Conservation (phyloP, 495 filamentous ascomycete genomes). For the Neurospora sp. region DNA sequence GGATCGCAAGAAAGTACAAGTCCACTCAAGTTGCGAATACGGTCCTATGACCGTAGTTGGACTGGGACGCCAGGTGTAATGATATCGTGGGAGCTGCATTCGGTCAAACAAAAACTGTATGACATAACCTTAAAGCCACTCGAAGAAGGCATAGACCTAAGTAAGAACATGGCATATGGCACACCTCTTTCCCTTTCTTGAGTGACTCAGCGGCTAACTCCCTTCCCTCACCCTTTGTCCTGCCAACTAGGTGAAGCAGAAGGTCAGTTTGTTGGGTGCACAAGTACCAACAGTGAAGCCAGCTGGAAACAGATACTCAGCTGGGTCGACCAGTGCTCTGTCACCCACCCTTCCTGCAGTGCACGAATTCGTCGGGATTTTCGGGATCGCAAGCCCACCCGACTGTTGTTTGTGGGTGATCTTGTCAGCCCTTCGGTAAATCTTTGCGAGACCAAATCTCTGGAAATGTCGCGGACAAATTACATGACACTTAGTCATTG, state of each 20-base stretch:
- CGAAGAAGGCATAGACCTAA: neutral
- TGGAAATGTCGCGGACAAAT: neutral
- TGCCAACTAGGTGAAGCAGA: neutral
- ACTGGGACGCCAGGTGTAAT: neutral
- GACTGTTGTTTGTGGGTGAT: neutral
- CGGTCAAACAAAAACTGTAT: neutral
- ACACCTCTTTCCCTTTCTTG: neutral
- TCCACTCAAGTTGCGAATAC: neutral
- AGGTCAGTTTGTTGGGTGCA: neutral
- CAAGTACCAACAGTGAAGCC: neutral
- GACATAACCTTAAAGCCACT: neutral
- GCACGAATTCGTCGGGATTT: neutral
- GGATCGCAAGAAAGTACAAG: neutral
- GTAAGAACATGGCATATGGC: neutral
- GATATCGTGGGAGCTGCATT: neutral
- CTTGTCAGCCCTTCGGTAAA: neutral
- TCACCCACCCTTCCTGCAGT: neutral
- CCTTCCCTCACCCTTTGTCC: neutral
- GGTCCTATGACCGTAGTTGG: neutral
- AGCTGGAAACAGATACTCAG: neutral
- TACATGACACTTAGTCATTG: neutral
- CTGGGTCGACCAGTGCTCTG: neutral
- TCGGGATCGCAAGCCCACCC: neutral
- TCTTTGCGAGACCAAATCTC: neutral
- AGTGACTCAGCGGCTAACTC: neutral